A percentile compares a stretch with the other conserved stretches of the same genome.
Conservation (phyloP, 768 basidiomycete genomes). For the Vishniacozyma victoriae region DNA sequence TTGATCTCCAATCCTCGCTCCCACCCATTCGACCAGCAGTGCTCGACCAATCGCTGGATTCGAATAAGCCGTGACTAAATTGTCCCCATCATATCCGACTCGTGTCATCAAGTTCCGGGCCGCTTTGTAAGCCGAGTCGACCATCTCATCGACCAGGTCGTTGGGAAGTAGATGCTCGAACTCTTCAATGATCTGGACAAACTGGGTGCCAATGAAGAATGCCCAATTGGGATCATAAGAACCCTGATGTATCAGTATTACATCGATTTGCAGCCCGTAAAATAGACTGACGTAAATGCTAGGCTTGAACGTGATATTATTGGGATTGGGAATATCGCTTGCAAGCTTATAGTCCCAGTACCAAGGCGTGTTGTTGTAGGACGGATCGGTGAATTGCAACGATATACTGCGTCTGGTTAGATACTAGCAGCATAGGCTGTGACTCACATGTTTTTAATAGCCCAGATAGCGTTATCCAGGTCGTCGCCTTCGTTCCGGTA, state of each 20-base stretch:
- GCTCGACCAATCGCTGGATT: slow-evolving; percentile 8
- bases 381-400: slow-evolving; percentile 6
- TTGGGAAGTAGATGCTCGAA: slow-evolving; percentile 5
- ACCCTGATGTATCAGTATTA: no score
- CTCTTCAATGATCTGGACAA: slow-evolving; percentile 7
- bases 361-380: slow-evolving; percentile 1
- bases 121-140: slow-evolving; percentile 5
- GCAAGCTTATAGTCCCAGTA: slow-evolving; percentile 10
- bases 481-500: slow-evolving; percentile 4
- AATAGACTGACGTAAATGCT: slow-evolving; percentile 4
- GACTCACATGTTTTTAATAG: slow-evolving; percentile 9
- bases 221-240: slow-evolving; percentile 12
- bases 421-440: no score
- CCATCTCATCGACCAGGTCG: slow-evolving; percentile 1
- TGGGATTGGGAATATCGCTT: slow-evolving; percentile 8
- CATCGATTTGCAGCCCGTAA: not conserved
- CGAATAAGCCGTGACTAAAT: slow-evolving; percentile 10
- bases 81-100: slow-evolving; percentile 9
- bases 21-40: slow-evolving; percentile 5
- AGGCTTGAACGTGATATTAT: no score
- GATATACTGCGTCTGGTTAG: slow-evolving; percentile 2
- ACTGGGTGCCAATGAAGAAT: slow-evolving; percentile 5
- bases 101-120: slow-evolving; percentile 9
- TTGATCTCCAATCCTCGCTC: not conserved
- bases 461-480: slow-evolving; percentile 5